Evolutionary conservation across 805 yeast species (phyloP).

Genomic region (Millerozyma miso): DNA sequence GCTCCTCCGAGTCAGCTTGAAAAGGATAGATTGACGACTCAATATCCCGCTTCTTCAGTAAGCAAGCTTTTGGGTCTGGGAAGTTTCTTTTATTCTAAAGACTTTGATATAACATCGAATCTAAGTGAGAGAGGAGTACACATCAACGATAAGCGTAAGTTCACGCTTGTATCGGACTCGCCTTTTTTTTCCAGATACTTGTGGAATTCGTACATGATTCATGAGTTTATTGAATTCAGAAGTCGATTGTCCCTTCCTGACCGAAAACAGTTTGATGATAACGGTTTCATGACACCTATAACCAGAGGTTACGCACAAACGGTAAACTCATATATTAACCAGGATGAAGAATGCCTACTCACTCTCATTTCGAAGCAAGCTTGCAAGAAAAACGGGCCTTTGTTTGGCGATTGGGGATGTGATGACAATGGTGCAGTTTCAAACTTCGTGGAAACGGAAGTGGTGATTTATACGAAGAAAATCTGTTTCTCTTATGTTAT

Average conservation of each 20-base stretch:
- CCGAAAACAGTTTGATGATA: constrained; percentile 37
- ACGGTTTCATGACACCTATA: constrained; percentile 45
- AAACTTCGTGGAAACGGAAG: constrained; percentile 50
- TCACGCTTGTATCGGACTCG: constrained; percentile 26
- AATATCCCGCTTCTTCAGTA: constrained; percentile 43
- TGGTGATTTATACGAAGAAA: constrained; percentile 39
- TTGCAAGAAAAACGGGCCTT: constrained; percentile 43
- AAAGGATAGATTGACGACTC: constrained; percentile 13
- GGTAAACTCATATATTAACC: constrained; percentile 26
- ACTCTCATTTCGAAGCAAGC: constrained; percentile 52
- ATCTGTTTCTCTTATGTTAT: constrained; percentile 43
- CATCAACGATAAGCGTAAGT: constrained; percentile 4
- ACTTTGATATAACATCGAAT: constrained; percentile 43
- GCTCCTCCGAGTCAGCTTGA: constrained; percentile 16
- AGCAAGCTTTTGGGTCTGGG: constrained; percentile 43
- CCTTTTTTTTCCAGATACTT: constrained; percentile 44
- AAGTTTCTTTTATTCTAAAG: constrained; percentile 44
- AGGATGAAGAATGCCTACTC: constrained; percentile 35
- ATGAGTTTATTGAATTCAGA: constrained; percentile 44
- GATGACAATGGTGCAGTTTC: constrained; percentile 54
- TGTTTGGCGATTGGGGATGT: constrained; percentile 56
- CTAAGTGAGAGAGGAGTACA: constrained; percentile 42
- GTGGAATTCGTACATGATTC: constrained; percentile 49
- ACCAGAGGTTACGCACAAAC: constrained; percentile 51
- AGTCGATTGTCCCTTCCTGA: constrained; percentile 39